Evolutionary conservation across 108 stramenopile genomes (phyloP).

Genomic region (Nitzschia sp.): DNA sequence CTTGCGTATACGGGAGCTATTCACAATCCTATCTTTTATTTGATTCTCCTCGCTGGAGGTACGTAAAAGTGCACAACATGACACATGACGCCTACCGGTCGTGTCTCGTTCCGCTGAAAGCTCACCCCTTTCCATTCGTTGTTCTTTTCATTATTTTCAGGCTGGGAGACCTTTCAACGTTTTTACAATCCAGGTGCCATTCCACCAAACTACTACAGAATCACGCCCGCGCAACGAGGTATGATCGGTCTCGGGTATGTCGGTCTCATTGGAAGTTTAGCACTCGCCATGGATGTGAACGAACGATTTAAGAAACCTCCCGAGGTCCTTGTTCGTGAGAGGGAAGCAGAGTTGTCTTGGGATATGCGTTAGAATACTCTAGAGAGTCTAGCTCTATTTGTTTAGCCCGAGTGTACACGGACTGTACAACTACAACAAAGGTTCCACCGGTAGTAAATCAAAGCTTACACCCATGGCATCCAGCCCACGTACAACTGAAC

Average conservation of each 20-base stretch:
- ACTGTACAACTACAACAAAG: too few species aligned
- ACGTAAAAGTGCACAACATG: too few species aligned
- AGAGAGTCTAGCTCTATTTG: too few species aligned
- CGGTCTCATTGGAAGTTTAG: slow-evolving; percentile 68
- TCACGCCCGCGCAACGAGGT: slow-evolving; percentile 53
- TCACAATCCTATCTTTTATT: slow-evolving; percentile 88
- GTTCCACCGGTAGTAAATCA: too few species aligned
- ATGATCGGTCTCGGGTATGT: slow-evolving; percentile 79
- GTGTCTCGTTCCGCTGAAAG: too few species aligned
- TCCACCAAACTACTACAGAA: slow-evolving; percentile 77
- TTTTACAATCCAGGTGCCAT: slow-evolving; percentile 68
- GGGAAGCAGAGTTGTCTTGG: slow-evolving; percentile 30
- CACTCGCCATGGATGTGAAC: slow-evolving; percentile 84
- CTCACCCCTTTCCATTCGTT: too few species aligned
- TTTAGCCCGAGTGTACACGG: too few species aligned
- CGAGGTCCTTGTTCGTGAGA: slow-evolving; percentile 46
- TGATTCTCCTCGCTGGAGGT: slow-evolving; percentile 82
- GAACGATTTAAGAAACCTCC: slow-evolving; percentile 75
- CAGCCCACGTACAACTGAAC: slow-evolving; percentile 89
- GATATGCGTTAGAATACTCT: slow-evolving; percentile 31
- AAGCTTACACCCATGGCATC: slow-evolving; percentile 92
- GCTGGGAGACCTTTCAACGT: slow-evolving; percentile 78
- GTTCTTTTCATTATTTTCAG: too few species aligned
- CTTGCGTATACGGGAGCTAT: slow-evolving; percentile 73
- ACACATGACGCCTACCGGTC: too few species aligned